phyloP scores from a whole-genome alignment of 2,329 filamentous ascomycete genomes.

The Exophiala phaeomuriformis region DNA sequence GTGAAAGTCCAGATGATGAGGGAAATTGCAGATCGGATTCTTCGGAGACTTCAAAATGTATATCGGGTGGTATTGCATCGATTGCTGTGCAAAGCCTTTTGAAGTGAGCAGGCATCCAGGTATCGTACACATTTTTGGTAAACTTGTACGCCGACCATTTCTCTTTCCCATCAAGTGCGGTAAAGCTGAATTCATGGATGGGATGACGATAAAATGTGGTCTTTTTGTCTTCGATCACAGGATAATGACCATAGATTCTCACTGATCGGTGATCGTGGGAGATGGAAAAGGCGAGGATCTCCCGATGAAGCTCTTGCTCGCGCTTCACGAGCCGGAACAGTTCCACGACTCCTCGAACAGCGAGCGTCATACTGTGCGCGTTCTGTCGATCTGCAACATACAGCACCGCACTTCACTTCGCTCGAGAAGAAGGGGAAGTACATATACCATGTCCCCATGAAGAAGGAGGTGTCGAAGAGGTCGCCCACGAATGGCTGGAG shows the following conservation, averaged over 20 bases:
- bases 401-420: slow-evolving; percentile 27
- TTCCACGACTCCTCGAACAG: slow-evolving; percentile 35
- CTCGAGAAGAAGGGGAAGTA: slow-evolving; percentile 29
- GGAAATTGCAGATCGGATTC: neutral
- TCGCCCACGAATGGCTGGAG: slow-evolving; percentile 28
- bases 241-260: slow-evolving; percentile 39
- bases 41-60: neutral
- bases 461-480: slow-evolving; percentile 20
- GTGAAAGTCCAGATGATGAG: neutral
- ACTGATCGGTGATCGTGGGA: slow-evolving; percentile 23
- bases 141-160: slow-evolving; percentile 36
- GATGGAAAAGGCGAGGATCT: slow-evolving; percentile 18
- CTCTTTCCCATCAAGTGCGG: slow-evolving; percentile 29
- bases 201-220: slow-evolving; percentile 36
- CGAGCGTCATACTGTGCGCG: slow-evolving; percentile 31
- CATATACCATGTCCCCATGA: slow-evolving; percentile 25
- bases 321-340: slow-evolving; percentile 35
- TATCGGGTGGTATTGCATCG: slow-evolving; percentile 22
- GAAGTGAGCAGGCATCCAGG: slow-evolving; percentile 34
- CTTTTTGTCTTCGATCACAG: slow-evolving; percentile 31
- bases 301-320: slow-evolving; percentile 12
- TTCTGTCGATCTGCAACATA: slow-evolving; percentile 30
- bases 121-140: slow-evolving; percentile 34
- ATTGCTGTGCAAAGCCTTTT: slow-evolving; percentile 35
- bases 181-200: slow-evolving; percentile 33